Base-by-base conservation (phyloP, 495 filamentous ascomycete genomes). In the Niebla homalea region DNA sequence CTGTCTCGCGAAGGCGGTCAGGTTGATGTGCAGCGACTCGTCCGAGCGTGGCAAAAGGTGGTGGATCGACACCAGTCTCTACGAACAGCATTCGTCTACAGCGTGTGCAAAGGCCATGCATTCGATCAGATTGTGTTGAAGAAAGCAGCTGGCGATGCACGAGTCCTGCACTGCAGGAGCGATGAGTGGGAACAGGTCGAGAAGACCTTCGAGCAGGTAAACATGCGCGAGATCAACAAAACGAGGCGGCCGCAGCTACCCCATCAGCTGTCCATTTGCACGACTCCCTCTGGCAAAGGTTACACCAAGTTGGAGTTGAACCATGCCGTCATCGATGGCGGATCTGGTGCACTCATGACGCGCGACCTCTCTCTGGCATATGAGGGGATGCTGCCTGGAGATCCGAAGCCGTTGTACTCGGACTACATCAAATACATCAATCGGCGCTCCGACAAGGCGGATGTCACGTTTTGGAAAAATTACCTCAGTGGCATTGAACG, bases 281-380 rank as follows among this genome's bases (percentile, higher is more conserved):
- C 58, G 41, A 71, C 70, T 4, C 51, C 50, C 2, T 63, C 55
- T 22, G 66, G 65, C 0, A 58, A 61, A 18, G 64, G 77, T 0
- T 54, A 70, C 0, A 56, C 71, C 29, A 76, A 75, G 50, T 54
- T 81, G 20, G 76, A 80, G 54, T 73, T 81, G 43, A 77, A 80
- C 52, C 73, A 77, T 52, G 68, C 74, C 10, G 64, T 79, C 47
- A 71, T 72, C 25, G 66, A 75, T 46, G 70, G 70, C 32, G 66
- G 63, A 4, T 72, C 70, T 21, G 59, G 65, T 3, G 60, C 60
- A 20, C 57, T 74, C 3, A 54, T 75, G 6, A 54, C 70, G 6
- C 62, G 64, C 36, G 70, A 74, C 43, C 54, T 73, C 35, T 50
- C 59, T n/a, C 39, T 66, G 26, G 71, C 68, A n/a, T 74, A 75